Conservation (phyloP, 306 rosid genomes). For the Dicorynia guianensis region DNA sequence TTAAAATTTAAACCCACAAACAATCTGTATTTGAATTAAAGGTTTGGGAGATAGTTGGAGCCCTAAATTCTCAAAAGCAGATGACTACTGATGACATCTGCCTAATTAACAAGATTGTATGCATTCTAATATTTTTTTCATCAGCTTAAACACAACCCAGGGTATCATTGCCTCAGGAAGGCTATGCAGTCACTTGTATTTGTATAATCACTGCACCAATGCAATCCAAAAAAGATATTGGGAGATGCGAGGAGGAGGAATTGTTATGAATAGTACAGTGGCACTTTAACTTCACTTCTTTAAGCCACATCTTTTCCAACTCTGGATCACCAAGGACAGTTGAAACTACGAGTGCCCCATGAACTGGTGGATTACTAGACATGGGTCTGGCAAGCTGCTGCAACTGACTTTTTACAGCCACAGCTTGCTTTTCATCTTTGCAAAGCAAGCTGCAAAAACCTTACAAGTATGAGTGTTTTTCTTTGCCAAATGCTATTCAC, state of each 20-base stretch:
- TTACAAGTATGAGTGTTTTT: constrained; percentile 1
- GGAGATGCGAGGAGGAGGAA: background rate
- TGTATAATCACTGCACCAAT: too few species aligned
- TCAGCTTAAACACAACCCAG: too few species aligned
- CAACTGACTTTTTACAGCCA: constrained; percentile 92
- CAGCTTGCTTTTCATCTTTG: constrained; percentile 89
- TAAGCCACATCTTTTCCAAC: constrained; percentile 80
- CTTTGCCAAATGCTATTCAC: constrained; percentile 24
- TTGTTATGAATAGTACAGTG: background rate
- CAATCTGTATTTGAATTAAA: background rate
- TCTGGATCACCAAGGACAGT: constrained; percentile 85
- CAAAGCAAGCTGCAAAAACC: constrained; percentile 75
- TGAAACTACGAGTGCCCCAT: constrained; percentile 85
- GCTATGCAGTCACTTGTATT: too few species aligned
- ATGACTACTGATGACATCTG: background rate
- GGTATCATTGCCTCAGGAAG: background rate
- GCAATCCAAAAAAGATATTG: constrained; percentile 4
- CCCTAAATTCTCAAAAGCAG: background rate
- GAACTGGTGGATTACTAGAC: constrained; percentile 97
- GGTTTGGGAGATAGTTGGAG: background rate
- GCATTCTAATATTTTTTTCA: background rate
- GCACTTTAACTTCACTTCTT: constrained; percentile 84
- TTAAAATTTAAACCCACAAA: background rate
- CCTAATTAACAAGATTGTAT: background rate
- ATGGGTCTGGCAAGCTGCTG: constrained; percentile 94